phyloP scores from a whole-genome alignment of 352 stramenopile species.

The Pythium rhizo-oryzae region DNA sequence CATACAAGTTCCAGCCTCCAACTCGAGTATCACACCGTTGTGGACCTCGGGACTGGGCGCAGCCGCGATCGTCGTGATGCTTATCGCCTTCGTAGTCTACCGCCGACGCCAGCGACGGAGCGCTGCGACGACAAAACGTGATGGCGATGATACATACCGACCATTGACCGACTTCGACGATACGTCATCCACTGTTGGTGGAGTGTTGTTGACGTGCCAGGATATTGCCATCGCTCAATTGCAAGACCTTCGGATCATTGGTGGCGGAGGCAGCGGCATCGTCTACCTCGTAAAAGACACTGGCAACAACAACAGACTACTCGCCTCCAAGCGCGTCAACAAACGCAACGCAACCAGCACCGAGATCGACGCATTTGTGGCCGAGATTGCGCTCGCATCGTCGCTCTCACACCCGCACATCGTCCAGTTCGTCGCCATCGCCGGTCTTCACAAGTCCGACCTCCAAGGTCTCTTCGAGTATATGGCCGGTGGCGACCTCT shows the following conservation, averaged over 20 bases:
- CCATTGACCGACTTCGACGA: too few relatives aligned
- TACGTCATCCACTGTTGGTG: too few relatives aligned
- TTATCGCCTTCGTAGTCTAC: neutral
- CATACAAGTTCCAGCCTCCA: neutral
- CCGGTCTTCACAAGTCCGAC: conserved; percentile 1
- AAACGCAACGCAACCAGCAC: neutral
- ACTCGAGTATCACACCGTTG: neutral
- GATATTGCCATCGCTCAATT: too few relatives aligned
- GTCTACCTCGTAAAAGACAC: neutral
- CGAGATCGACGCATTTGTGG: neutral
- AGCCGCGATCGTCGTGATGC: neutral
- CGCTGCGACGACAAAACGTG: too few relatives aligned
- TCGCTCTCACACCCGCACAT: neutral
- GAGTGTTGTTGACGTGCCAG: too few relatives aligned
- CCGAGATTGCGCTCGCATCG: neutral
- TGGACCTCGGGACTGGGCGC: too few relatives aligned
- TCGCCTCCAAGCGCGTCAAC: neutral
- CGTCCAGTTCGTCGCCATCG: conserved; percentile 5
- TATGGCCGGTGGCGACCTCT: neutral
- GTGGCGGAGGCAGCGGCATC: neutral
- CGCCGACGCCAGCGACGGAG: too few relatives aligned
- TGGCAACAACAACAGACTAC: neutral
- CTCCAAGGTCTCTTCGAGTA: conserved; percentile 11
- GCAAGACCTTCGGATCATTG: neutral
- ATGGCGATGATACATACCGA: too few relatives aligned